phyloP scores from a whole-genome alignment of 768 basidiomycete genomes.

The Lyophyllum decastes region DNA sequence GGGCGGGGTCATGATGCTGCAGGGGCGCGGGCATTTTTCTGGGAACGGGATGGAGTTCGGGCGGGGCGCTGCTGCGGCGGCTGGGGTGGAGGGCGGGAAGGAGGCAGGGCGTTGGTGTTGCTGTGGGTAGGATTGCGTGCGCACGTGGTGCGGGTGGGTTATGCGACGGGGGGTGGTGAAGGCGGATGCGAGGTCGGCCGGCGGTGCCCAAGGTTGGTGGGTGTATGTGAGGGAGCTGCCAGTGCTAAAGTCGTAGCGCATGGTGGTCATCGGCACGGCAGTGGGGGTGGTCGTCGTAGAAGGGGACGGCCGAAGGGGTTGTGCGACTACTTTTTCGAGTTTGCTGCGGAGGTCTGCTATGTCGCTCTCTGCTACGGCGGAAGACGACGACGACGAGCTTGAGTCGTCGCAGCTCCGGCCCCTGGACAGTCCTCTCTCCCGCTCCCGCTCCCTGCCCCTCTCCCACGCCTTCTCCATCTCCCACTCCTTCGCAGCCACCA shows the following conservation, averaged over 20 bases:
- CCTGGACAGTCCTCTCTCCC: slow-evolving; percentile 1
- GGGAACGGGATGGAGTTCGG: slow-evolving; percentile 46
- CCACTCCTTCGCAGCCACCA: slow-evolving; percentile 18
- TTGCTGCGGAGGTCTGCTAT: slow-evolving; percentile 65
- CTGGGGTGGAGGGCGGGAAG: slow-evolving; percentile 5
- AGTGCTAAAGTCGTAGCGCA: slow-evolving; percentile 59
- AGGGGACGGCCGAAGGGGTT: slow-evolving; percentile 10
- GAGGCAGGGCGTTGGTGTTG: neutral
- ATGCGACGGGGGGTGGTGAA: neutral
- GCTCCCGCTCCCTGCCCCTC: slow-evolving; percentile 25
- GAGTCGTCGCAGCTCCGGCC: slow-evolving; percentile 24
- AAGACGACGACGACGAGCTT: slow-evolving; percentile 28
- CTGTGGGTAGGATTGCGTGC: slow-evolving; percentile 58
- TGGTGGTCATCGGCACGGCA: slow-evolving; percentile 2
- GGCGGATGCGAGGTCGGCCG: slow-evolving; percentile 13
- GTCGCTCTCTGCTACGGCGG: slow-evolving; percentile 33
- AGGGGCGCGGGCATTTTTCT: slow-evolving; percentile 4
- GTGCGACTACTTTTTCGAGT: slow-evolving; percentile 59
- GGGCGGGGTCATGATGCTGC: slow-evolving; percentile 11
- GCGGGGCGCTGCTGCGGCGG: slow-evolving; percentile 22
- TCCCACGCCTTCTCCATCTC: slow-evolving; percentile 27
- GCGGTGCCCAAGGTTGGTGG: neutral
- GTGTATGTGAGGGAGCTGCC: slow-evolving; percentile 48
- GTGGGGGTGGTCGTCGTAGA: too few species aligned
- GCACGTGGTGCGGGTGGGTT: slow-evolving; percentile 22